These are phyloP conservation scores for Penicillium sp. DNA, from an alignment of 2,329 filamentous ascomycete species.

Conservation along the genomic window DNA sequence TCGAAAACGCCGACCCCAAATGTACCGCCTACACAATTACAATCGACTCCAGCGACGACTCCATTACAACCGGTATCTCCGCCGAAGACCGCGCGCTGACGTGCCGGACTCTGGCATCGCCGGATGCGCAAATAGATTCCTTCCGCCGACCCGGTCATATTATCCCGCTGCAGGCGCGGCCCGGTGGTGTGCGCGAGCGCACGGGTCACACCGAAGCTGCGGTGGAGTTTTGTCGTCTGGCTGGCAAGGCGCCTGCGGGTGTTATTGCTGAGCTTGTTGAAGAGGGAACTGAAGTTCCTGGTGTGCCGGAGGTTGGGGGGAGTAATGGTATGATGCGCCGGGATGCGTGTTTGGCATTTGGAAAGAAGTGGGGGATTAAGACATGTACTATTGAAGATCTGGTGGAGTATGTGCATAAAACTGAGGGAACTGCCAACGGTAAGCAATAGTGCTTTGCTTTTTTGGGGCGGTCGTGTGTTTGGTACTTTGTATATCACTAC, in stretches of 20 bases:
- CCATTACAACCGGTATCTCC: conserved; percentile 84
- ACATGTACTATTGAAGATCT: conserved; percentile 95
- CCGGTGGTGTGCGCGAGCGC: conserved; percentile 78
- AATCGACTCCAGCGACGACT: conserved; percentile 73
- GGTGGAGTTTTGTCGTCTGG: conserved; percentile 83
- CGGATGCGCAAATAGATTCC: conserved; percentile 55
- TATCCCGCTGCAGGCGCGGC: conserved; percentile 75
- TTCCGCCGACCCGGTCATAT: conserved; percentile 89
- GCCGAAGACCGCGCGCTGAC: conserved; percentile 84
- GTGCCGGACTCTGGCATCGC: conserved; percentile 74
- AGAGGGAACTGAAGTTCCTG: conserved; percentile 72
- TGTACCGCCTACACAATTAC: conserved; percentile 91
- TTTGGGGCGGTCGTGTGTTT: conserved; percentile 9
- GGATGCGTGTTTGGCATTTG: conserved; percentile 86
- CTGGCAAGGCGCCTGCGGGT: conserved; percentile 72
- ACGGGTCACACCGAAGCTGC: conserved; percentile 91
- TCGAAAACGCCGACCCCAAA: conserved; percentile 75
- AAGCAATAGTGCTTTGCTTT: conserved; percentile 25
- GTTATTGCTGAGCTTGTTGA: conserved; percentile 93
- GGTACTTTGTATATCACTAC: conserved; percentile 15
- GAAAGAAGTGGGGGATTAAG: conserved; percentile 82
- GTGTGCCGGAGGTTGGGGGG: conserved; percentile 63
- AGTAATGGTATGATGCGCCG: conserved; percentile 86
- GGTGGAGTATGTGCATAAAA: conserved; percentile 75
- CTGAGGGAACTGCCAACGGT: conserved; percentile 57